Evolutionary conservation across 495 filamentous ascomycete species (phyloP), one percentile per base, ranked within the genome.

Genomic region (Penicillium robsamsonii): DNA sequence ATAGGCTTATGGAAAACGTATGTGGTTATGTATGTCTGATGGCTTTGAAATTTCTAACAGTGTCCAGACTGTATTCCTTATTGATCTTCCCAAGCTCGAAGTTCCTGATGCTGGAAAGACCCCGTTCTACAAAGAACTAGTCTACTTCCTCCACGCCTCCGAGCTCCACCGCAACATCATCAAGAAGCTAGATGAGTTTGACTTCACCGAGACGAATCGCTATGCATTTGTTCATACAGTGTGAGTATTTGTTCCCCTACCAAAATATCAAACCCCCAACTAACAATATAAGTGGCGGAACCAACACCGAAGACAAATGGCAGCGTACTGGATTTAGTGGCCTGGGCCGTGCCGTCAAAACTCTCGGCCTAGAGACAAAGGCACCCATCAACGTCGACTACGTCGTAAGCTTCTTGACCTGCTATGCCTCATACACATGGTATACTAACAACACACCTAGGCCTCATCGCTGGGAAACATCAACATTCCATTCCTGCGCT

Each of bases 141-240:
- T 81, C 4, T 81, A 85, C 61, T 96, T 94, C 57, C 74, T 93
- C 3, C 71, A 76, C 29, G 85, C 89, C 4, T 84, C 84, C 65
- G 83, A 82, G 3, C 59, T 96, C 3, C 75, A 85, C n/a, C 70
- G 81, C 9, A 79, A 75, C 18, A 74, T 92, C 6, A 69, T 88
- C 43, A 62, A 63, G 31, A 90, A 79, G 51, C 75, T 85, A 33
- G 76, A 71, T 10, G 81, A 79, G 10, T 96, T 90, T 70, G 90
- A 96, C 61, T 96, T 92, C 61, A 76, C 75, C 1, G 76, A 80
- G 51, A 94, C 91, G 1, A 61, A 69, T 0, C 73, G 81, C 6
- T 79, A 91, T 53, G 85, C 77, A n/a, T 96, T 96, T 65, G 83
- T 96, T 5, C 90, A 96, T 54, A 84, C 87, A 2, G 88, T 95